Evolutionary conservation across 2,329 filamentous ascomycete genomes (phyloP), one percentile per base, ranked within the genome.

Genomic region (Aspergillus transmontanensis): DNA sequence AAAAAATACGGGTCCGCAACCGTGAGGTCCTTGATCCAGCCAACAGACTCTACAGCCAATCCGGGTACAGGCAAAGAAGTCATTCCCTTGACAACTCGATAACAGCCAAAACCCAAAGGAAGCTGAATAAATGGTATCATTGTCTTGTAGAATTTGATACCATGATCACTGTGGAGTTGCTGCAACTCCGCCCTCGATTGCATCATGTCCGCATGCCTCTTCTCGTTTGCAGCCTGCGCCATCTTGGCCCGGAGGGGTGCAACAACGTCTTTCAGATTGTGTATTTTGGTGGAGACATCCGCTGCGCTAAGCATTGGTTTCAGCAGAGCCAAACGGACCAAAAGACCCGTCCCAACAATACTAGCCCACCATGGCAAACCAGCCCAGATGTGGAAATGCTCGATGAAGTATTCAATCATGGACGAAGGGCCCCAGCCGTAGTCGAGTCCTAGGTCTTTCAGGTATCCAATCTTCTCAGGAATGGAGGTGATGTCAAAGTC

Each of bases 331-430:
- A 84, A 63, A 65, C 94, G 91, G 64, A 94, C 80, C 7, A 87
- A 63, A 1, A 93, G 39, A 39, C 90, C 89, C 0, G 89, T 86
- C 5, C 84, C 77, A 51, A 89, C 78, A 70, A 97, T 90, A 64
- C 91, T 87, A 1, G 82, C 88, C 84, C 91, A 93, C 95, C 95
- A 98, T 14, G 93, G 92, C 60, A 92, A 79, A 41, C 90, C 92
- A 7, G 75, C 81, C 70, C 85, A 89, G 65, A 97, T 83, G 79
- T 99, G 93, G 46, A 96, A 75, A 74, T 94, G 88, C 82, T 99
- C 95, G 12, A 98, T 80, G 3, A 87, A 26, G 84, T 85, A 94
- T 79, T 97, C 85, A 77, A 95, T 88, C 19, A 87, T 68, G 4
- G 89, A 81, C 0, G 93, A 92, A 6, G 91, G 87, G 19, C 94